Conservation (phyloP, 2,329 filamentous ascomycete species). For the Talaromyces verruculosus region DNA sequence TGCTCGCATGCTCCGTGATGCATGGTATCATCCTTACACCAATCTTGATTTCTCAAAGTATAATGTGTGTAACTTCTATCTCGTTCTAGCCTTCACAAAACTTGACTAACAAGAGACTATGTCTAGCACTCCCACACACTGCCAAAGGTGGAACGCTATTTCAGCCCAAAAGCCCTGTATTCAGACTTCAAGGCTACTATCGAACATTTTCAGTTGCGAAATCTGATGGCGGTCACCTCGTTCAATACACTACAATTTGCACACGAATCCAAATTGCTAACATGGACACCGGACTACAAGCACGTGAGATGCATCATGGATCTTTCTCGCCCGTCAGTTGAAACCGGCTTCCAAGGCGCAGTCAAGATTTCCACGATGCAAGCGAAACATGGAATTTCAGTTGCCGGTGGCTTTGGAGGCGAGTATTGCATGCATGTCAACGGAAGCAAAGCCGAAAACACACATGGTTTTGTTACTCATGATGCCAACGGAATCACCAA, state of each 20-base stretch:
- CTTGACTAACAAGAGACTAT: neutral
- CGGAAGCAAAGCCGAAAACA: conserved; percentile 33
- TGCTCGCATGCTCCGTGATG: conserved; percentile 40
- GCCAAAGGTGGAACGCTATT: conserved; percentile 47
- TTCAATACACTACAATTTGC: conserved; percentile 59
- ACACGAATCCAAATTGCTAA: conserved; percentile 48
- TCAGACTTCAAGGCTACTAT: conserved; percentile 52
- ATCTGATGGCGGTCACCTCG: conserved; percentile 55
- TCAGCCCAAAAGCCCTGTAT: conserved; percentile 51
- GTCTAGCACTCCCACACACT: conserved; percentile 34
- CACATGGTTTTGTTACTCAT: conserved; percentile 51
- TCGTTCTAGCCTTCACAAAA: neutral
- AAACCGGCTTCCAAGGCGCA: conserved; percentile 37
- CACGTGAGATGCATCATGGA: conserved; percentile 50
- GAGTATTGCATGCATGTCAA: conserved; percentile 55
- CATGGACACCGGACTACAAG: conserved; percentile 50
- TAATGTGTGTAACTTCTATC: conserved; percentile 21
- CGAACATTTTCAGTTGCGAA: conserved; percentile 61
- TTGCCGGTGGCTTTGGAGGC: conserved; percentile 58
- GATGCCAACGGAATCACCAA: conserved; percentile 58
- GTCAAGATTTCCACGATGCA: conserved; percentile 56
- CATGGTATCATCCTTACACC: conserved; percentile 44
- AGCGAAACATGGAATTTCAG: conserved; percentile 49
- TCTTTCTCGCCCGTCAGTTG: conserved; percentile 43
- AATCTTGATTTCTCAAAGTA: conserved; percentile 36